Conservation (phyloP, 768 basidiomycete genomes). For the Roridomyces roridus region DNA sequence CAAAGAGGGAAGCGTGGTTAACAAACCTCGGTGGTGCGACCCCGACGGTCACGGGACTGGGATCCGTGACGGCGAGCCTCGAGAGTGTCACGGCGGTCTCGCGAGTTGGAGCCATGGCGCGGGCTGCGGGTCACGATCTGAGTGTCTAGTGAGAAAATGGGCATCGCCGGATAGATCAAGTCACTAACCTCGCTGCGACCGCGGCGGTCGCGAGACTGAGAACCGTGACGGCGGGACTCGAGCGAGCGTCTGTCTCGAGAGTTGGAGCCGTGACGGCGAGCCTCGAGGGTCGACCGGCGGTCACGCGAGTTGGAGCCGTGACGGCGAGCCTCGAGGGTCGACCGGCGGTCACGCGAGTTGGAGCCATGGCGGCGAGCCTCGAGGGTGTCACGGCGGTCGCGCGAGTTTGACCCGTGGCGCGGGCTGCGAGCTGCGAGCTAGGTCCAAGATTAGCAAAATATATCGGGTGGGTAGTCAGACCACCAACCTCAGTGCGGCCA, state of each 20-base stretch:
- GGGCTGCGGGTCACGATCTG: conserved; percentile 5
- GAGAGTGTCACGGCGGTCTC: neutral
- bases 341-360: conserved; percentile 1
- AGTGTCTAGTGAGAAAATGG: neutral
- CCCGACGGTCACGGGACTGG: neutral
- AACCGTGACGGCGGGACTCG: neutral
- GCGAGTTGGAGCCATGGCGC: conserved; percentile 9
- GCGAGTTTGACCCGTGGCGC: too few species aligned
- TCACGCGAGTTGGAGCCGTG: too few species aligned
- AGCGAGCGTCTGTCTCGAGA: conserved; percentile 5
- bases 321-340: conserved; percentile 3
- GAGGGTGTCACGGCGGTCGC: neutral
- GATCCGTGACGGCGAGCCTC: neutral
- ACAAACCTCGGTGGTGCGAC: too few species aligned
- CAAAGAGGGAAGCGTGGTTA: too few species aligned
- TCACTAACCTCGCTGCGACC: too few species aligned
- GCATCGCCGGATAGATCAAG: too few species aligned
- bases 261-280: conserved; percentile 6
- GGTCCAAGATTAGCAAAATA: too few species aligned
- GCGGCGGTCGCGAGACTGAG: neutral
- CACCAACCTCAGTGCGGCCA: too few species aligned
- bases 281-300: too few species aligned
- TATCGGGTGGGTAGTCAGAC: too few species aligned
- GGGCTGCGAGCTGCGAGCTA: too few species aligned
- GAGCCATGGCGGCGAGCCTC: conserved; percentile 5